Percentiles rank a stretch among this genome's conserved stretches.
These are phyloP conservation scores for Dactylella cylindrospora DNA, from an alignment of 2,329 filamentous ascomycete species.

Conservation along the genomic window DNA sequence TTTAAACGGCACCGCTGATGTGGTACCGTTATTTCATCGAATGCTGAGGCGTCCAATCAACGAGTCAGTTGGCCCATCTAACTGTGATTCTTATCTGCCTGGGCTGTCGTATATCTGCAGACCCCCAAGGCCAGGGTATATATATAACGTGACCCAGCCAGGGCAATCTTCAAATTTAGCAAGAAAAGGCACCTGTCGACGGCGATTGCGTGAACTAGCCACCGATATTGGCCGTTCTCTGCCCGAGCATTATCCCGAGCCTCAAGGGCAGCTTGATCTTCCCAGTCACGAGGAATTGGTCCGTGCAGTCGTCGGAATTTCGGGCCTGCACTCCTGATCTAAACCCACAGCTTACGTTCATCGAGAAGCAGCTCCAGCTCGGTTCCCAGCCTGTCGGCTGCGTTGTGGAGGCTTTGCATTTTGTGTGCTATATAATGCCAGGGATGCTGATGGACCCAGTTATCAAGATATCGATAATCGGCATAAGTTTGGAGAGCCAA, in stretches of 20 bases:
- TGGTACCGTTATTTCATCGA: slow-evolving; percentile 1
- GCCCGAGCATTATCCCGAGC: slow-evolving; percentile 30
- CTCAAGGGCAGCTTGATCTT: slow-evolving; percentile 5
- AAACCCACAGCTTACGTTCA: too few species aligned
- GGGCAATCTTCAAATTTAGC: not conserved
- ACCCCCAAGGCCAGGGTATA: not conserved
- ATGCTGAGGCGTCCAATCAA: slow-evolving; percentile 1
- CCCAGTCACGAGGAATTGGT: slow-evolving; percentile 1
- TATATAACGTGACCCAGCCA: not conserved
- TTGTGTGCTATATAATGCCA: too few species aligned
- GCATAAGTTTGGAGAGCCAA: too few species aligned
- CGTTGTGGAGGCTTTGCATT: too few species aligned
- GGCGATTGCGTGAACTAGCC: too few species aligned
- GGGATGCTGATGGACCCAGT: too few species aligned
- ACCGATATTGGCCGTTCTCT: not conserved
- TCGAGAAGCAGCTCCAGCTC: too few species aligned
- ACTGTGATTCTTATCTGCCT: slow-evolving; percentile 2
- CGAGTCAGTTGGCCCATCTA: slow-evolving; percentile 1
- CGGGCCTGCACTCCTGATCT: slow-evolving; percentile 8
- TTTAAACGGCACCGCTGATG: not conserved
- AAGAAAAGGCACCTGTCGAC: too few species aligned
- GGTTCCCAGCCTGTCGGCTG: too few species aligned
- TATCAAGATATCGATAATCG: too few species aligned
- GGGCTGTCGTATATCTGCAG: not conserved
- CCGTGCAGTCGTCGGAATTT: slow-evolving; percentile 9